phyloP scores from a whole-genome alignment of 768 basidiomycete species.

The Lentinula edodes region DNA sequence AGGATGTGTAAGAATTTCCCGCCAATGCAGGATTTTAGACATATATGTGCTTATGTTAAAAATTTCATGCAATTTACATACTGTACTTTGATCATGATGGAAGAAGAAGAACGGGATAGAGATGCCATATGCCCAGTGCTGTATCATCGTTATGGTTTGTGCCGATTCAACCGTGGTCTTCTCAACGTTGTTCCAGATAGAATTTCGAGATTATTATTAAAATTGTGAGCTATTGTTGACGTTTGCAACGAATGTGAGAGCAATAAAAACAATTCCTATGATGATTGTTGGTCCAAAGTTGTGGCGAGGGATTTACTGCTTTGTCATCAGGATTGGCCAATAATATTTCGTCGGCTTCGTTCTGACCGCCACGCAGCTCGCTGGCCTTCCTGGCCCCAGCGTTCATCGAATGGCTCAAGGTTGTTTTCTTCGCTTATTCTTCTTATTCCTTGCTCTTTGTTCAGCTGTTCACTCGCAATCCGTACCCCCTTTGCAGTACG shows the following conservation, averaged over 20 bases:
- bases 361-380: slow-evolving; percentile 6
- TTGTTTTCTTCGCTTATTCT: slow-evolving; percentile 19
- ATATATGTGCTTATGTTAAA: too few species aligned
- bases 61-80: too few species aligned
- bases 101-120: too few species aligned
- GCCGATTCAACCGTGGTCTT: background rate
- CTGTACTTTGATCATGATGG: too few species aligned
- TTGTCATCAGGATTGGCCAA: background rate
- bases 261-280: too few species aligned
- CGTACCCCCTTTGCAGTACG: slow-evolving; percentile 53
- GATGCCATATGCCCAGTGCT: too few species aligned
- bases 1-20: too few species aligned
- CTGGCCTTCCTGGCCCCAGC: slow-evolving; percentile 6
- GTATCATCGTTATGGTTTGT: background rate
- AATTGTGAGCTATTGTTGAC: too few species aligned
- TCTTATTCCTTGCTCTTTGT: slow-evolving; percentile 17
- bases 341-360: background rate
- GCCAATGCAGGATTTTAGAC: too few species aligned
- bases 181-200: too few species aligned
- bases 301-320: background rate
- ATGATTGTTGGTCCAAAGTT: background rate
- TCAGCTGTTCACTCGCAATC: background rate
- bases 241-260: too few species aligned
- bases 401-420: slow-evolving; percentile 25
- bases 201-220: too few species aligned